A percentile compares a stretch with the other conserved stretches of the same genome.
Evolutionary conservation across 768 basidiomycete species (phyloP).

Genomic region (Leccinum imitatum): DNA sequence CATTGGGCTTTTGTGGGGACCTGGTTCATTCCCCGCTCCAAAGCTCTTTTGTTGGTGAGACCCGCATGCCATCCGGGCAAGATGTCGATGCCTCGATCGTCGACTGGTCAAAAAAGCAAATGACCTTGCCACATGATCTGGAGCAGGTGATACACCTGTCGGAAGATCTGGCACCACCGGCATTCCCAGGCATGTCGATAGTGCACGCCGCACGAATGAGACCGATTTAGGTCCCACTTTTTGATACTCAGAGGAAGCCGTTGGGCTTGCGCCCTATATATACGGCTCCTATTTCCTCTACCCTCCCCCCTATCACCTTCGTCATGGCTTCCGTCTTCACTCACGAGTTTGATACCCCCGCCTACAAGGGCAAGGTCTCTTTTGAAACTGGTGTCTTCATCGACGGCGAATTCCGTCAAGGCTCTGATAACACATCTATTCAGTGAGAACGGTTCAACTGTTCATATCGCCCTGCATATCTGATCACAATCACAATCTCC

Average conservation of each 20-base stretch:
- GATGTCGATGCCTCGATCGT: no score
- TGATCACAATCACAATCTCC: background rate
- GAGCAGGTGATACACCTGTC: background rate
- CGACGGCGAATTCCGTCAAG: conserved; percentile 62
- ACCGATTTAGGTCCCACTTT: background rate
- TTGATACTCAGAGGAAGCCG: background rate
- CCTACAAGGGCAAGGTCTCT: conserved; percentile 57
- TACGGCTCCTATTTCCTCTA: background rate
- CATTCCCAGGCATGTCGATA: background rate
- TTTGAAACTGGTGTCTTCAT: conserved; percentile 73
- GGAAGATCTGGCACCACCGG: background rate
- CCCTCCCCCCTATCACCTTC: conserved; percentile 2
- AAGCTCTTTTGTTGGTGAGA: no score
- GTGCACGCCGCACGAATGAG: background rate
- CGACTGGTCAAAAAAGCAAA: no score
- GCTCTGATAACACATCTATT: conserved; percentile 56
- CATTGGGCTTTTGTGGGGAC: no score
- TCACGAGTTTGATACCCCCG: conserved; percentile 51
- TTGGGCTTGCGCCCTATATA: background rate
- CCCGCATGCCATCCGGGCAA: no score
- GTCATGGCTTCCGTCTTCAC: conserved; percentile 44
- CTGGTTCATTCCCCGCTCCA: background rate
- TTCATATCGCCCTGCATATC: background rate
- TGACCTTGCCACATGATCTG: no score
- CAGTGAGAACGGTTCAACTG: conserved; percentile 48